Evolutionary conservation across 768 basidiomycete genomes (phyloP), one percentile per base, ranked within the genome.

Genomic region (Mycena galopus): DNA sequence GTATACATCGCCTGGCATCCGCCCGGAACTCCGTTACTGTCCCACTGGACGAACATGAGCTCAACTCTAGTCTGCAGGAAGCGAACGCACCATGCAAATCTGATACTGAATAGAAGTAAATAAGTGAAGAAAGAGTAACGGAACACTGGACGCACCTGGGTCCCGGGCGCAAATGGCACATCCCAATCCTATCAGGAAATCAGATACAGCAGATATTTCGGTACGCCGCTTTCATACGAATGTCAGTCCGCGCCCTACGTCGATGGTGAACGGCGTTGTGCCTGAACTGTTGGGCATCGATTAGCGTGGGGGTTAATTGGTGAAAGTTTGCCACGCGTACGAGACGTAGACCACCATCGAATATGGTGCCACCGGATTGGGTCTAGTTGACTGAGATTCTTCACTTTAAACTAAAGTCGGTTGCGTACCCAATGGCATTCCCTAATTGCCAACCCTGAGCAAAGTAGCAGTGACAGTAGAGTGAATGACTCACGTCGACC

Each of bases 1-100:
- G 86, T 88, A 69, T 88, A 88, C 16, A 83, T 82, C 9, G 79
- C 80, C 76, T 89, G 88, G 69, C 88, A 89, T 17, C 89, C 89
- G n/a, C 88, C 88, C 2, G 87, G 81, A 12, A 82, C 79, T 10
- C 88, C 88, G 39, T 83, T 84, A 9, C 74, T 79, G 69, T 87
- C 89, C 75, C 84, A 86, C 88, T 89, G 39, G 25, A 8, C 14
- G 4, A 16, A 33, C 0, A 4, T 59, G 6, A 60, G 23, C 16
- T 17, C 17, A 4, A 17, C 23, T 23, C 6, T 6, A 3, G 17
- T 11, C 11, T 42, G 37, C 33, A 44, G 25, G 19, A 33, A 51
- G 33, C 32, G 21, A 35, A 39, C 78, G 39, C 65, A 89, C 88
- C 88, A 90, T 89, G 82, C 89, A 90, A 71, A 89, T 87, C 77